A percentile compares a stretch with the other conserved stretches of the same genome.
Evolutionary conservation across 371 early-diverging fungal genomes (phyloP).

Genomic region (Mucor velutinosus): DNA sequence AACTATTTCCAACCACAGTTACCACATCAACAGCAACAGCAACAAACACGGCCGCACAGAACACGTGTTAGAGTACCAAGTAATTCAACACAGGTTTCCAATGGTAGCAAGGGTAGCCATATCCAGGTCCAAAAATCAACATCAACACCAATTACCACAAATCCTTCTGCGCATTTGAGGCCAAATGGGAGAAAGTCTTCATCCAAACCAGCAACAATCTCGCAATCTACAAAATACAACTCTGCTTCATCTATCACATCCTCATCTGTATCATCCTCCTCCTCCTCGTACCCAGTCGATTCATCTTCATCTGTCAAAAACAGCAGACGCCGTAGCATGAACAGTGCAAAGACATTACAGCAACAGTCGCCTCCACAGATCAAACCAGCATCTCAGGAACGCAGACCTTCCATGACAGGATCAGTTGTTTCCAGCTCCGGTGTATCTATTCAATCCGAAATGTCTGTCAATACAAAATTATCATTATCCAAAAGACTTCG

Average conservation of each 20-base stretch:
- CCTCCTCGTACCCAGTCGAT: background rate
- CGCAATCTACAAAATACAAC: slow-evolving; percentile 4
- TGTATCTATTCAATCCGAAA: slow-evolving; percentile 39
- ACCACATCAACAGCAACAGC: slow-evolving; percentile 1
- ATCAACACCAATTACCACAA: slow-evolving; percentile 27
- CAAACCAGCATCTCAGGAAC: slow-evolving; percentile 9
- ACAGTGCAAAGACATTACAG: background rate
- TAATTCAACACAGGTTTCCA: slow-evolving; percentile 8
- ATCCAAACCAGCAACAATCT: slow-evolving; percentile 18
- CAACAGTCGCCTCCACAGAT: background rate
- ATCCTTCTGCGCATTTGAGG: background rate
- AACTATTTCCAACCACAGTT: slow-evolving; percentile 12
- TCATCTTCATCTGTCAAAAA: background rate
- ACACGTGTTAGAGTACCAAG: slow-evolving; percentile 16
- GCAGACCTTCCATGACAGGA: slow-evolving; percentile 19
- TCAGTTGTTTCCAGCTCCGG: slow-evolving; percentile 31
- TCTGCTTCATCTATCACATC: background rate
- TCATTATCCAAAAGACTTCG: slow-evolving; percentile 51
- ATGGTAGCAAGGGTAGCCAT: background rate
- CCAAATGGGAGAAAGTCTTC: background rate
- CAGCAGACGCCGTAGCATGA: slow-evolving; percentile 14
- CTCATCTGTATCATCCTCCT: background rate
- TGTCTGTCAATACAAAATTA: slow-evolving; percentile 35
- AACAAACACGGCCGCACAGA: slow-evolving; percentile 10
- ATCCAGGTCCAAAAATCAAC: slow-evolving; percentile 34